Base-by-base conservation (phyloP, 1,139 yeast species). In the Suhomyces maxii region DNA sequence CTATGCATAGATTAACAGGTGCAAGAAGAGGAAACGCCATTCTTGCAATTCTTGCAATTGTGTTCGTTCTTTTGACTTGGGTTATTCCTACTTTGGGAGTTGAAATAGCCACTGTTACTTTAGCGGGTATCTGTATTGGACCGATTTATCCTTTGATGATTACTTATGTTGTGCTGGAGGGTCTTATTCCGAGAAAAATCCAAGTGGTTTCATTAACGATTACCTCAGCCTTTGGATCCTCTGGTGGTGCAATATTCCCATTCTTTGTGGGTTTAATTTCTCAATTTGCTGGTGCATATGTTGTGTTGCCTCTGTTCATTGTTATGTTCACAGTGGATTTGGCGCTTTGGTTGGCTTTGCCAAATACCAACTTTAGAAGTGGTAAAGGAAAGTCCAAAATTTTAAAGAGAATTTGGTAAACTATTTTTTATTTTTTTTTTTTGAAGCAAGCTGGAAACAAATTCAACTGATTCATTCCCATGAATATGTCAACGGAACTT, bases 171-270 rank as follows among this genome's bases (percentile, higher is more conserved):
- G 72, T 77, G 0, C 67, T 68, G 47, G 56, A 56, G 35, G 59
- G 58, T 3, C 65, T 80, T 40, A 57, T 80, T 34, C 85, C 85
- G 1, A 61, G 84, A 48, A 79, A 76, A 57, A 79, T 80, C 44
- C 82, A 77, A 52, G 76, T 78, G 36, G 72, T 79, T 36, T 71
- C 83, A 0, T 59, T 81, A 46, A 80, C 84, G 1, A 72, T 82
- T 34, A 73, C 73, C 56, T 77, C 84, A 0, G 84, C 85, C 0
- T 79, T 80, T 61, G 86, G 86, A 1, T 74, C 82, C 2, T 72
- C 81, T 28, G 86, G 86, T 7, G 86, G 85, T 2, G 84, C 85
- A 3, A 55, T 80, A 3, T 72, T 80, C 52, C 86, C 86, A 11
- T 81, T 82, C 52, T 45, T 80, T 23, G 76, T 79, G 28, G 86